phyloP scores from a whole-genome alignment of 2,329 filamentous ascomycete species.

The Nannizzia gypsea region DNA sequence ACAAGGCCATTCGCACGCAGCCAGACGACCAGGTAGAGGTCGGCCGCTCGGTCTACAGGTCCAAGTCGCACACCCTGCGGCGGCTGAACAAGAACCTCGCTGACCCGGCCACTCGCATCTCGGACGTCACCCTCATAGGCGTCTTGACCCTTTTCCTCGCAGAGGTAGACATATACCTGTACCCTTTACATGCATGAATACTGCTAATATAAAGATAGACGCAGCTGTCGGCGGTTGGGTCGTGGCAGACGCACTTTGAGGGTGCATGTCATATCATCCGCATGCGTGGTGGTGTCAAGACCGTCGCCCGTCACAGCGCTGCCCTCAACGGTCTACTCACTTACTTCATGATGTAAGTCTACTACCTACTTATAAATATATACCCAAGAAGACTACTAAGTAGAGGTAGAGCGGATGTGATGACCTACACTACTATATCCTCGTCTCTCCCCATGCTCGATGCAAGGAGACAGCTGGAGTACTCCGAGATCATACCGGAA shows the following conservation, averaged over 20 bases:
- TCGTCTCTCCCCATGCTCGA: constrained; percentile 6
- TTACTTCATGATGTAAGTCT: constrained; percentile 13
- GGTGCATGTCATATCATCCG: constrained; percentile 15
- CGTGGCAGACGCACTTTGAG: constrained; percentile 16
- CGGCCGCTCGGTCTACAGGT: constrained; percentile 11
- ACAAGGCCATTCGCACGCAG: constrained; percentile 12
- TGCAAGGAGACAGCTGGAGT: constrained; percentile 10
- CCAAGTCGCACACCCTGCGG: constrained; percentile 10
- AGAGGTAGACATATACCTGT: constrained; percentile 9
- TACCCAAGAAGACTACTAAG: background rate
- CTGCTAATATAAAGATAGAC: constrained; percentile 8
- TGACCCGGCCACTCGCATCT: constrained; percentile 9
- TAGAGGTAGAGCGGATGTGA: constrained; percentile 12
- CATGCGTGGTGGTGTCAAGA: constrained; percentile 14
- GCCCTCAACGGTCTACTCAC: constrained; percentile 5
- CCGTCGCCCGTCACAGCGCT: constrained; percentile 8
- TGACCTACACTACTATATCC: constrained; percentile 11
- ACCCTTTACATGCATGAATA: background rate
- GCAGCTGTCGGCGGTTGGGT: constrained; percentile 12
- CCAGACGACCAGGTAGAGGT: constrained; percentile 7
- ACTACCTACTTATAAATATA: background rate
- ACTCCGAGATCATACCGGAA: constrained; percentile 9
- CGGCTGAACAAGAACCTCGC: constrained; percentile 7
- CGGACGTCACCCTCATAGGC: constrained; percentile 12
- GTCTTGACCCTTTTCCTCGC: constrained; percentile 12